Percentiles rank a stretch among this genome's conserved stretches.
Conservation (phyloP, 805 yeast genomes). For the Pichia paraexigua region DNA sequence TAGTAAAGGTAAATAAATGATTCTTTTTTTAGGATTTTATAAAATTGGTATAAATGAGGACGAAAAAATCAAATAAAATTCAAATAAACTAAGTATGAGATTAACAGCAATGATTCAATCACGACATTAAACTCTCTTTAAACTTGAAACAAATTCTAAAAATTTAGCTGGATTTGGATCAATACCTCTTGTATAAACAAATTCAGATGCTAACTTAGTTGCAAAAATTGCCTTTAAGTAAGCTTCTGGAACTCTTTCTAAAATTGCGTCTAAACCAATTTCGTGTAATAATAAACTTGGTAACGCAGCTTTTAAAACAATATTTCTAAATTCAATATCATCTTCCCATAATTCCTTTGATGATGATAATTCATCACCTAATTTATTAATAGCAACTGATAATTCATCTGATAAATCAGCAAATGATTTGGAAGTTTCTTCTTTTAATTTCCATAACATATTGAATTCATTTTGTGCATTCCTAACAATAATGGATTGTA, state of each 20-base stretch:
- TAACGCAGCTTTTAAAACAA: constrained; percentile 66
- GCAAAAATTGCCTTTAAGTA: constrained; percentile 87
- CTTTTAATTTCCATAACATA: constrained; percentile 73
- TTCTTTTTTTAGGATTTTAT: background rate
- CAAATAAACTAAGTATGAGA: background rate
- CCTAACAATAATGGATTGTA: constrained; percentile 61
- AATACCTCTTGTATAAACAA: constrained; percentile 75
- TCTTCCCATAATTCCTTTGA: constrained; percentile 80
- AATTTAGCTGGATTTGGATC: constrained; percentile 75
- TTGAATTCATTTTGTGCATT: constrained; percentile 85
- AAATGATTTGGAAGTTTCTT: constrained; percentile 53
- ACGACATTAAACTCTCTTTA: constrained; percentile 34
- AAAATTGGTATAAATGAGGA: background rate
- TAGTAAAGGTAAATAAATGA: too few relatives aligned
- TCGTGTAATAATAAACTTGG: constrained; percentile 63
- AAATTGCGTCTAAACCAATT: constrained; percentile 58
- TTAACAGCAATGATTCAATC: background rate
- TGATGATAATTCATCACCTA: constrained; percentile 66
- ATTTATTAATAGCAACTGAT: constrained; percentile 59
- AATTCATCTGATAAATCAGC: constrained; percentile 65
- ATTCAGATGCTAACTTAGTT: constrained; percentile 73
- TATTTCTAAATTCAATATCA: constrained; percentile 68
- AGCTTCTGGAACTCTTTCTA: constrained; percentile 75
- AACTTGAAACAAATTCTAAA: constrained; percentile 56
- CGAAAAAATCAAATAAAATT: background rate